phyloP scores from a whole-genome alignment of 306 rosid species.

The Trifolium fragiferum region DNA sequence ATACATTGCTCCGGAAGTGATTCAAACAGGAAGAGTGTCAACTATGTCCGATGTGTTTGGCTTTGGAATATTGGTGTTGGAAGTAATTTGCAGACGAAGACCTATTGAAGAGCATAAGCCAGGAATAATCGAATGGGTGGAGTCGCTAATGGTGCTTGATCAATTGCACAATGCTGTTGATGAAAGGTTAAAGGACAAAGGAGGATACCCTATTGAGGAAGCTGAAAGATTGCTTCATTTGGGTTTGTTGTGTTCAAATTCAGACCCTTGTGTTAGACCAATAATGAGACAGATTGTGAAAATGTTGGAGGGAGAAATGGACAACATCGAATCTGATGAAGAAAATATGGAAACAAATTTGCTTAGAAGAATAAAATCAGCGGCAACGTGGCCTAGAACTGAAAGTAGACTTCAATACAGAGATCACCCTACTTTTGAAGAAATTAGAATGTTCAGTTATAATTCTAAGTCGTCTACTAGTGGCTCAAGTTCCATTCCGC shows the following conservation, averaged over 20 bases:
- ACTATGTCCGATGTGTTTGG: slow-evolving; percentile 61
- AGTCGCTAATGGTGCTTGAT: slow-evolving; percentile 48
- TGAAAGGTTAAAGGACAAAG: slow-evolving; percentile 50
- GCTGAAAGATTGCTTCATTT: slow-evolving; percentile 60
- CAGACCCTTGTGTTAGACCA: slow-evolving; percentile 60
- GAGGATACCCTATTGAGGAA: slow-evolving; percentile 51
- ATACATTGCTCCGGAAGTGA: slow-evolving; percentile 70
- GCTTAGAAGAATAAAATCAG: slow-evolving; percentile 45
- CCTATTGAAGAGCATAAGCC: slow-evolving; percentile 60
- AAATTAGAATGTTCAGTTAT: slow-evolving; percentile 41
- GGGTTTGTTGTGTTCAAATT: slow-evolving; percentile 64
- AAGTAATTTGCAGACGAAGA: slow-evolving; percentile 63
- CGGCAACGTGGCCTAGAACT: slow-evolving; percentile 43
- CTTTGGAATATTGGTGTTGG: slow-evolving; percentile 65
- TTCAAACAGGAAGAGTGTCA: slow-evolving; percentile 54
- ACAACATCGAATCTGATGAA: slow-evolving; percentile 35
- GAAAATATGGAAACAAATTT: slow-evolving; percentile 45
- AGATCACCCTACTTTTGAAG: slow-evolving; percentile 54
- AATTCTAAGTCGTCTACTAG: slow-evolving; percentile 21
- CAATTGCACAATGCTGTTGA: slow-evolving; percentile 52
- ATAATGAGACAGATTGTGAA: slow-evolving; percentile 65
- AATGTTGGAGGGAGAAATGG: slow-evolving; percentile 52
- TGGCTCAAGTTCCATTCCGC: slow-evolving; percentile 16
- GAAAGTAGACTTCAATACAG: slow-evolving; percentile 11
- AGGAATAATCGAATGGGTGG: slow-evolving; percentile 57